Base-by-base conservation (phyloP, 2,329 filamentous ascomycete genomes). In the Talaromyces sp. region DNA sequence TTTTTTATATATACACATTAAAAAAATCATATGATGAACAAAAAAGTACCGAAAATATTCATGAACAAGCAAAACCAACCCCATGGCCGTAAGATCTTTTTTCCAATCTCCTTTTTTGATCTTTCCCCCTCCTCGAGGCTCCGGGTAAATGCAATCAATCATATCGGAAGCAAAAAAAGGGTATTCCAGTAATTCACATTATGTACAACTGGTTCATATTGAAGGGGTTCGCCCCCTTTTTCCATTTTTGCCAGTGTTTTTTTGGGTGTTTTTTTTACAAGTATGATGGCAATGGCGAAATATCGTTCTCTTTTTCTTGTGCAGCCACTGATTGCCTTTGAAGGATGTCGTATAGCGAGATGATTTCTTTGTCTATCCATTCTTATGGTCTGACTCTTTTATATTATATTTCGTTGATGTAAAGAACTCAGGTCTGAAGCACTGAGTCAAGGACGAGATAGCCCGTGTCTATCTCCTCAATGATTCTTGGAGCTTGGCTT, bases 401-500 rank as follows among this genome's bases (percentile, higher is more conserved):
- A 19, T 25, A 47, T 22, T 47, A n/a, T 47, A 2, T 19, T 47
- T 47, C 19, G 10, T 25, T 47, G 42, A 9, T 25, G 44, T 47
- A 25, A 47, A n/a, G 13, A n/a, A 47, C 19, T 47, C n/a, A 47
- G n/a, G 11, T 25, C 19, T 15, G 44, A 47, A 25, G 19, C 19
- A 47, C 22, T 4, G 8, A 47, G 10, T 47, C 13, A 47, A 47
- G 11, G 44, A 17, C 44, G 19, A 47, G 8, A 47, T 47, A 13
- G 11, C 22, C 19, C 9, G 22, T 47, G 4, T 47, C 9, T 25
- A 25, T 22, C 44, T 39, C 17, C 13, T 47, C n/a, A 47, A 47
- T 47, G 44, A 13, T 13, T 42, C 51, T 63, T 63, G 28, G 53
- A 58, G 28, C 57, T 60, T 30, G 53, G 54, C 51, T 61, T 65